phyloP scores from a whole-genome alignment of 495 filamentous ascomycete genomes.

The Penicillium desertorum region DNA sequence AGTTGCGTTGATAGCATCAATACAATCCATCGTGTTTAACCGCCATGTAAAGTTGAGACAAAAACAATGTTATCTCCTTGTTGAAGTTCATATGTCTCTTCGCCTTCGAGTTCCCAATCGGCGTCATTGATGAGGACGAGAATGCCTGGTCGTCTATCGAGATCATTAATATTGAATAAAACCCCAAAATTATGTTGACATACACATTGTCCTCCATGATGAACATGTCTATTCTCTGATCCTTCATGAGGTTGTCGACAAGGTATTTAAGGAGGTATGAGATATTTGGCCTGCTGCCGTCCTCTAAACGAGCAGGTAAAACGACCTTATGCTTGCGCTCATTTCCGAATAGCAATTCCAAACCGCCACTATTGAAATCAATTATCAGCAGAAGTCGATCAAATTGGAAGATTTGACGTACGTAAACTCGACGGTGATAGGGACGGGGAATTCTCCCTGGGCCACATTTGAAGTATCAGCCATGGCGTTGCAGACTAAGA shows the following conservation, averaged over 20 bases:
- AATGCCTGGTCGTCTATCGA: conserved; percentile 83
- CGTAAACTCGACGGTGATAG: conserved; percentile 74
- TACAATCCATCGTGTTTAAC: conserved; percentile 44
- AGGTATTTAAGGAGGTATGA: conserved; percentile 76
- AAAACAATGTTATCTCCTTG: conserved; percentile 86
- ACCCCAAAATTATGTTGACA: conserved; percentile 28
- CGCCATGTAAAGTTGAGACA: conserved; percentile 96
- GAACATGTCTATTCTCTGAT: conserved; percentile 84
- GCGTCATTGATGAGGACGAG: conserved; percentile 96
- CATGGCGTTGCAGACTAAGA: conserved; percentile 11
- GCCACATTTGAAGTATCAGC: conserved; percentile 9
- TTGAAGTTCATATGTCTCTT: conserved; percentile 83
- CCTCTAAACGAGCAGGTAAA: conserved; percentile 60
- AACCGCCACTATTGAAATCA: conserved; percentile 65
- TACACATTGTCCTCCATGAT: conserved; percentile 87
- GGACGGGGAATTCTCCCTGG: conserved; percentile 29
- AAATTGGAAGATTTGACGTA: conserved; percentile 38
- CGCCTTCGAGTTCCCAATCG: conserved; percentile 97
- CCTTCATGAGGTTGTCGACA: conserved; percentile 81
- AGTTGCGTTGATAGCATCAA: conserved; percentile 2
- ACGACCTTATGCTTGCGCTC: conserved; percentile 67
- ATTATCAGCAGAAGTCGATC: conserved; percentile 14
- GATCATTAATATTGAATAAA: conserved; percentile 9
- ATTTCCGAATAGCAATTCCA: conserved; percentile 93
- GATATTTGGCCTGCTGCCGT: conserved; percentile 63